Conservation (phyloP, 768 basidiomycete genomes). For the Psilocybe tampanensis region DNA sequence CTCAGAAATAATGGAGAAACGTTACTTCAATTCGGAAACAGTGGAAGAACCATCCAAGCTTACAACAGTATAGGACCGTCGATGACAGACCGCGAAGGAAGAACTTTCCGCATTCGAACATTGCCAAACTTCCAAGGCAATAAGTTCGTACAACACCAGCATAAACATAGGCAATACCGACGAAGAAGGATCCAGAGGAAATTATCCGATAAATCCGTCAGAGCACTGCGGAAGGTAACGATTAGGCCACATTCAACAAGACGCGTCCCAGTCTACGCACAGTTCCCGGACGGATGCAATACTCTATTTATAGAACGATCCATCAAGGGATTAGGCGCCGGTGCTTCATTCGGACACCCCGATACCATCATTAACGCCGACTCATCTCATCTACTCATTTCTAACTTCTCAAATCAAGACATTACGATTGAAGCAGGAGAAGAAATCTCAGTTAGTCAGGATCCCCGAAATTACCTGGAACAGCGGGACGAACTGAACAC, state of each 20-base stretch:
- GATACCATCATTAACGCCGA: too few relatives aligned
- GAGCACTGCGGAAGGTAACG: neutral
- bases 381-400: neutral
- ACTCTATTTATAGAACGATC: too few relatives aligned
- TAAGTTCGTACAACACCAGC: too few relatives aligned
- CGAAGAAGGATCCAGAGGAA: neutral
- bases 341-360: too few relatives aligned
- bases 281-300: neutral
- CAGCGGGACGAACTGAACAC: neutral
- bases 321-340: too few relatives aligned
- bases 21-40: conserved; percentile 5
- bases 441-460: neutral
- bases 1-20: conserved; percentile 9
- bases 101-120: conserved; percentile 1
- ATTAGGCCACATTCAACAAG: neutral
- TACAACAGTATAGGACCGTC: neutral
- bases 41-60: neutral
- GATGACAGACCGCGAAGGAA: neutral
- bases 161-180: neutral
- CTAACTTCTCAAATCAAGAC: neutral
- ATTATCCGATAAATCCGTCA: neutral
- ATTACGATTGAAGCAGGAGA: neutral
- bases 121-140: neutral
- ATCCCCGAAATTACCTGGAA: neutral
- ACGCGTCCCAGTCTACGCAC: neutral